Base-by-base conservation (phyloP, 495 filamentous ascomycete genomes). In the Aspergillus nidulans region DNA sequence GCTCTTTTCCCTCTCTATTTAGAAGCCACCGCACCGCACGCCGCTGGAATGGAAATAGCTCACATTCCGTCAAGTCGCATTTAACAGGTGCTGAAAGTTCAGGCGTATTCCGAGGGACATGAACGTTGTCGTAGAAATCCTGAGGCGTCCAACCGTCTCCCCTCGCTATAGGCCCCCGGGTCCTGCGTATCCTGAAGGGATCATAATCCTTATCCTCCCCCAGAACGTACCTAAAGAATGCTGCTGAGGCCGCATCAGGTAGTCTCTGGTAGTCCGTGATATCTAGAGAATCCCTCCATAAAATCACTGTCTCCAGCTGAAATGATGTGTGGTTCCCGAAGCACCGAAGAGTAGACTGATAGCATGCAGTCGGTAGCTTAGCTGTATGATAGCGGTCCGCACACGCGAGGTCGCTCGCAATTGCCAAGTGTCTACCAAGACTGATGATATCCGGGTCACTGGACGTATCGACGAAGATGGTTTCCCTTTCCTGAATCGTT, bases 21-120 rank as follows among this genome's bases (percentile, higher is more conserved):
- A 91, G 56, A 56, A 92, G 70, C 87, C 88, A 92, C 41, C 77
- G 68, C 4, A 91, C 77, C n/a, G 88, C 79, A 57, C 88, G 75
- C 54, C 78, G 76, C 62, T 92, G 88, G 58, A 90, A 92, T 0
- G 87, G 85, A 61, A 85, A 87, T 4, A 91, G 71, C 24, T 77
- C 62, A 55, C 75, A 84, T 13, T 74, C 63, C 5, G 82, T 59
- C 8, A 72, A 42, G 15, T 62, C 62, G 38, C 71, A 70, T 58
- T 70, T 65, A 3, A 84, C 67, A n/a, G 68, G 46, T 13, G 65
- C 65, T 18, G 79, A 69, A 38, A 76, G 39, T 1, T 63, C 53
- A 41, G 64, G 36, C 20, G 69, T 71, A 30, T 69, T 66, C 4
- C 58, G 49, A 6, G 86, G 85, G 24, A 86, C 77, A 65, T 87